Evolutionary conservation across 495 filamentous ascomycete species (phyloP).

Genomic region (Penicillium odoratum): DNA sequence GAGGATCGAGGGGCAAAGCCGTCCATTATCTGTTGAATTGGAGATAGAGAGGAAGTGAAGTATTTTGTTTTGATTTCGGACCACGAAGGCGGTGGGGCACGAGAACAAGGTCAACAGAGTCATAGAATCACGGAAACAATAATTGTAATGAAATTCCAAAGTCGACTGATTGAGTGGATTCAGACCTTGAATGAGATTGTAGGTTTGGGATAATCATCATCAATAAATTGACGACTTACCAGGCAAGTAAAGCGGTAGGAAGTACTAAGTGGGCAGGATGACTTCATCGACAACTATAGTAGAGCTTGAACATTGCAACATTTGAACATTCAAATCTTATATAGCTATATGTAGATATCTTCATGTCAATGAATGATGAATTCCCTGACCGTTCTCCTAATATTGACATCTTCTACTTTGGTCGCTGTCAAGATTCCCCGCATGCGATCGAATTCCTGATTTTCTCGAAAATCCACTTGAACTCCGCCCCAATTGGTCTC

Average conservation of each 20-base stretch:
- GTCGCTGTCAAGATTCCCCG: not conserved
- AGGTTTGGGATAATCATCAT: not conserved
- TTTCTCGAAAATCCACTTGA: conserved; percentile 1
- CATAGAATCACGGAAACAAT: not conserved
- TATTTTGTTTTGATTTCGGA: not conserved
- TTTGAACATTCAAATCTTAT: not conserved
- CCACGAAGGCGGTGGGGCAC: conserved; percentile 6
- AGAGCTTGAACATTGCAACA: not conserved
- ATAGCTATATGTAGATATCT: too few species aligned
- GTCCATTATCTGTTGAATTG: conserved; percentile 32
- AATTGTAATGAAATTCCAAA: not conserved
- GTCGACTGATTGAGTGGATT: not conserved
- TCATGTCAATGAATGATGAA: too few species aligned
- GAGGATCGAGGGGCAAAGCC: conserved; percentile 32
- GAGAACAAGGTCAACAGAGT: not conserved
- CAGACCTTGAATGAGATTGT: not conserved
- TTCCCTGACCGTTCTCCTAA: too few species aligned
- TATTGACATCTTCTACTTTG: too few species aligned
- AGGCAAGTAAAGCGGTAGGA: not conserved
- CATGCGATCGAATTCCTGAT: conserved; percentile 2
- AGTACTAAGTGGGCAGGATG: not conserved
- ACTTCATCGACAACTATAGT: conserved; percentile 2
- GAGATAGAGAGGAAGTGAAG: not conserved
- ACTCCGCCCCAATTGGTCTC: conserved; percentile 1
- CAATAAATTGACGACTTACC: too few species aligned